Evolutionary conservation across 768 basidiomycete species (phyloP).

Genomic region (Agrocybe chaxingu): DNA sequence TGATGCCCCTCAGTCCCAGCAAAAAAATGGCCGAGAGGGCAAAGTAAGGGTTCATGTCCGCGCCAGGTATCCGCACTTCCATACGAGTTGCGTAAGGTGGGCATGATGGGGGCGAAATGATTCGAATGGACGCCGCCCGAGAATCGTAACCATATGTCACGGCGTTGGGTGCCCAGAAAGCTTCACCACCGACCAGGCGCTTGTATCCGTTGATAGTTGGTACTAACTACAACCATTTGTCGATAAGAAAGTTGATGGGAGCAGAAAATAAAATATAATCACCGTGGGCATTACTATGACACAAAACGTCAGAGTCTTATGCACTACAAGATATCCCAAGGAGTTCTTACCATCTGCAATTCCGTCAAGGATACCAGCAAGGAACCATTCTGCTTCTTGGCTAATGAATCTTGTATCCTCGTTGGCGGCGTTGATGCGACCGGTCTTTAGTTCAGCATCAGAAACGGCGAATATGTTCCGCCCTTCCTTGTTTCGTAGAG

Average conservation of each 20-base stretch:
- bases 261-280: conserved; percentile 16
- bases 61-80: conserved; percentile 93
- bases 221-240: conserved; percentile 48
- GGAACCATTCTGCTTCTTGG: conserved; percentile 82
- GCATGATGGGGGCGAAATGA: conserved; percentile 90
- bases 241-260: background rate
- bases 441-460: conserved; percentile 54
- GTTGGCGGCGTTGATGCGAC: conserved; percentile 67
- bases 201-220: conserved; percentile 98
- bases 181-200: conserved; percentile 89
- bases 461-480: conserved; percentile 78
- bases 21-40: conserved; percentile 85
- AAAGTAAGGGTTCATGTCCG: conserved; percentile 95
- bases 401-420: conserved; percentile 86
- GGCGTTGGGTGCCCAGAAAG: conserved; percentile 92
- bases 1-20: conserved; percentile 85
- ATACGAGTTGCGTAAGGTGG: conserved; percentile 79
- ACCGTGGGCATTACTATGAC: conserved; percentile 77
- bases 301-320: background rate
- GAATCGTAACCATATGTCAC: conserved; percentile 96
- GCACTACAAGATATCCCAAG: background rate
- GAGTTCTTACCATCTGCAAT: conserved; percentile 73
- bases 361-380: conserved; percentile 91
- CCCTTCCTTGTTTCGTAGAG: conserved; percentile 65
- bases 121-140: conserved; percentile 86